phyloP scores from a whole-genome alignment of 148 eudicot genomes.

The Rhododendron molle region DNA sequence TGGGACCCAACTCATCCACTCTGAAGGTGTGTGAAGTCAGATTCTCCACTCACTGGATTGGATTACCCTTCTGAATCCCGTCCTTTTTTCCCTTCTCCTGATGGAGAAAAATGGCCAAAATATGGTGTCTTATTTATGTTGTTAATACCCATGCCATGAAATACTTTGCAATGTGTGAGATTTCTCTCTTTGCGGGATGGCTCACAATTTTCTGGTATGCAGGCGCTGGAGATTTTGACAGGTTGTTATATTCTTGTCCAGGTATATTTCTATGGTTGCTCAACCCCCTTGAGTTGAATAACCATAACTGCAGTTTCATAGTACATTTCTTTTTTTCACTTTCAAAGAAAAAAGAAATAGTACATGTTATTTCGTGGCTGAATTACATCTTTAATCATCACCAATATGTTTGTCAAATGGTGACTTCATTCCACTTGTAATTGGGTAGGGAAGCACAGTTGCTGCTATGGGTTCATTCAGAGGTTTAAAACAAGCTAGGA shows the following conservation, averaged over 20 bases:
- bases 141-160: background rate
- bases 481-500: constrained; percentile 87
- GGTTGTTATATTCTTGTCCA: constrained; percentile 96
- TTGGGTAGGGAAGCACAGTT: constrained; percentile 83
- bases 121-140: background rate
- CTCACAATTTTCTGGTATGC: constrained; percentile 24
- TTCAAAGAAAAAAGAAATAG: background rate
- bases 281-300: background rate
- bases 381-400: background rate
- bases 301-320: background rate
- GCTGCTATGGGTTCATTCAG: constrained; percentile 95
- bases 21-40: constrained; percentile 56
- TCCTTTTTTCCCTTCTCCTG: background rate
- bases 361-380: background rate
- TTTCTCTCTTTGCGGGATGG: background rate
- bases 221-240: constrained; percentile 97
- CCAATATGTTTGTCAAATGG: background rate
- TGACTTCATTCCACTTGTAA: constrained; percentile 4
- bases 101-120: background rate
- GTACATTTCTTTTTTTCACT: background rate
- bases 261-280: constrained; percentile 37
- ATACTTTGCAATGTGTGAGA: background rate
- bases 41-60: background rate
- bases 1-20: constrained; percentile 90
- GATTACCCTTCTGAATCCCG: background rate